A percentile compares a stretch with the other conserved stretches of the same genome.
phyloP scores from a whole-genome alignment of 2,329 filamentous ascomycete genomes.

The Cladosporium sp. region DNA sequence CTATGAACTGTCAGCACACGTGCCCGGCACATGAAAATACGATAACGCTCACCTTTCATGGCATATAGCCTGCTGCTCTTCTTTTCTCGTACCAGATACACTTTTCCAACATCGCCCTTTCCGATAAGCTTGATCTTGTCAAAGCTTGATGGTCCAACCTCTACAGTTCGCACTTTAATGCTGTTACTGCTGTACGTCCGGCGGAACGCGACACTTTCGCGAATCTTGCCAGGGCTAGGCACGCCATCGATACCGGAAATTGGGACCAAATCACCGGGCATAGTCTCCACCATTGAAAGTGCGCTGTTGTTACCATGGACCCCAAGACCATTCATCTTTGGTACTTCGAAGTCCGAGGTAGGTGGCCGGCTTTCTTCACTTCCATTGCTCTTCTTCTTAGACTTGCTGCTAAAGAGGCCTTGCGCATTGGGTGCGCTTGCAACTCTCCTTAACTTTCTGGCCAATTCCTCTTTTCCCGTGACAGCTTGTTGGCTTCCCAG shows the following conservation, averaged over 20 bases:
- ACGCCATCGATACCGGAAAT: slow-evolving; percentile 53
- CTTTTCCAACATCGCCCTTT: slow-evolving; percentile 97
- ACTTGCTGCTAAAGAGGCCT: slow-evolving; percentile 66
- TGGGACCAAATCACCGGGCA: slow-evolving; percentile 33
- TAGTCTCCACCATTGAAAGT: slow-evolving; percentile 51
- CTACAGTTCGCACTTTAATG: slow-evolving; percentile 95
- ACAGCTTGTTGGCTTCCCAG: slow-evolving; percentile 57
- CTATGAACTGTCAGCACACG: slow-evolving; percentile 48
- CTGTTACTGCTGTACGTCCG: slow-evolving; percentile 98
- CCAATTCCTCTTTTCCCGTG: slow-evolving; percentile 88
- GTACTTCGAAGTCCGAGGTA: slow-evolving; percentile 82
- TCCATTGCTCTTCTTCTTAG: slow-evolving; percentile 27
- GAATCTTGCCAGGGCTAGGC: slow-evolving; percentile 62
- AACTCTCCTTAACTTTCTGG: slow-evolving; percentile 85
- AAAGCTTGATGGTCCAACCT: slow-evolving; percentile 91
- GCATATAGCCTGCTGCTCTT: slow-evolving; percentile 93
- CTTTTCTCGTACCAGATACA: slow-evolving; percentile 96
- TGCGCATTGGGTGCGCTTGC: slow-evolving; percentile 97
- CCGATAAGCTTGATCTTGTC: slow-evolving; percentile 99
- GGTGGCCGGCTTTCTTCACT: slow-evolving; percentile 61
- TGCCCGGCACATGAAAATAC: too few relatives aligned
- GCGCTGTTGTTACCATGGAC: slow-evolving; percentile 38
- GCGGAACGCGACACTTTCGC: slow-evolving; percentile 69
- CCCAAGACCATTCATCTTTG: slow-evolving; percentile 50
- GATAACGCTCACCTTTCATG: slow-evolving; percentile 79